Conservation (phyloP, 768 basidiomycete genomes). For the Mycena floridula region DNA sequence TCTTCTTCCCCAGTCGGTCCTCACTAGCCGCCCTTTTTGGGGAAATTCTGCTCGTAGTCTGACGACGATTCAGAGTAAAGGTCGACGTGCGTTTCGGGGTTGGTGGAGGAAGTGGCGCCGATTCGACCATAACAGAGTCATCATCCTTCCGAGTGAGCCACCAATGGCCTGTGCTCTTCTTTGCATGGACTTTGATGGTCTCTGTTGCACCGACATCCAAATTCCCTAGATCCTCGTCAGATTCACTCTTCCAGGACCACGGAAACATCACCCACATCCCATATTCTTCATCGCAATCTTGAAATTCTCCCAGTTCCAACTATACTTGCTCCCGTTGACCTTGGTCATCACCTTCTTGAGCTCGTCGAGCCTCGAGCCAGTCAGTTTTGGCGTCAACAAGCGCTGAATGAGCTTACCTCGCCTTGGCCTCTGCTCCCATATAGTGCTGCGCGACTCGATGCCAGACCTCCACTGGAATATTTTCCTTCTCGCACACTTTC, state of each 20-base stretch:
- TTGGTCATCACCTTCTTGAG: constrained; percentile 69
- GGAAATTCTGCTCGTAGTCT: not conserved
- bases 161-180: constrained; percentile 45
- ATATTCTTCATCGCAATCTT: constrained; percentile 73
- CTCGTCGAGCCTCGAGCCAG: constrained; percentile 61
- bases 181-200: constrained; percentile 52
- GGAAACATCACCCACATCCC: constrained; percentile 56
- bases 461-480: constrained; percentile 78
- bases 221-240: constrained; percentile 46
- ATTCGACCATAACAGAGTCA: no score
- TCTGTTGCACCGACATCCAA: constrained; percentile 57
- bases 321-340: constrained; percentile 70
- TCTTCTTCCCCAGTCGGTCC: no score
- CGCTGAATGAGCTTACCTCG: constrained; percentile 43
- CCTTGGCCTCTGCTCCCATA: constrained; percentile 65
- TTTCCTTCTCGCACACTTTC: constrained; percentile 61
- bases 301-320: constrained; percentile 83
- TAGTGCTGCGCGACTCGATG: constrained; percentile 76
- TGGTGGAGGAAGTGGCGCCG: constrained; percentile 6
- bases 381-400: no score
- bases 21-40: no score
- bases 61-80: not conserved
- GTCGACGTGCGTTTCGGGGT: constrained; percentile 21
- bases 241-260: constrained; percentile 1
- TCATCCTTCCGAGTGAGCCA: constrained; percentile 48